Percentiles rank a stretch among this genome's conserved stretches.
These are phyloP conservation scores for Talaromyces sp. DNA, from an alignment of 2,329 filamentous ascomycete species.

Conservation along the genomic window DNA sequence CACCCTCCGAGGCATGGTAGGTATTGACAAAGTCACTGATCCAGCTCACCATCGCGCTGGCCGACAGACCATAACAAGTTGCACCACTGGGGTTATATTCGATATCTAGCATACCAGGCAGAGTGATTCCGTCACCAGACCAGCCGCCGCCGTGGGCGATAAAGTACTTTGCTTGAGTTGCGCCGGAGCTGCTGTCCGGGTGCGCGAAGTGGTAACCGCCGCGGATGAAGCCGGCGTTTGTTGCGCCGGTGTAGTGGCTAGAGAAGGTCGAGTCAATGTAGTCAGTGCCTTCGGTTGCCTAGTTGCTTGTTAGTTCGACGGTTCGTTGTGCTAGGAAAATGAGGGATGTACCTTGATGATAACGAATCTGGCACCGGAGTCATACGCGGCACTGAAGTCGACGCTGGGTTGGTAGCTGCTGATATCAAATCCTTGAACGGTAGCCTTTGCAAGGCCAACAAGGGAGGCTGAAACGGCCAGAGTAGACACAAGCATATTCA, in stretches of 20 bases:
- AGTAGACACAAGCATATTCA: slow-evolving; percentile 10
- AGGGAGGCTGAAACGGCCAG: slow-evolving; percentile 11
- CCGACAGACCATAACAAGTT: slow-evolving; percentile 48
- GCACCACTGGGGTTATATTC: slow-evolving; percentile 42
- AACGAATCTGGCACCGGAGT: slow-evolving; percentile 31
- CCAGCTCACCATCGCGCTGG: slow-evolving; percentile 50
- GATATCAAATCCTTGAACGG: slow-evolving; percentile 35
- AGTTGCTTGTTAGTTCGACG: not conserved
- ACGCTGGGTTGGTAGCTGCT: slow-evolving; percentile 30
- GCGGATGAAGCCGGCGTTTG: slow-evolving; percentile 52
- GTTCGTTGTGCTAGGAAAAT: no score
- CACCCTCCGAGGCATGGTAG: slow-evolving; percentile 47
- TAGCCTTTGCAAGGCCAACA: slow-evolving; percentile 20
- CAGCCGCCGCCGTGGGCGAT: slow-evolving; percentile 54
- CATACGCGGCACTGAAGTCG: slow-evolving; percentile 29
- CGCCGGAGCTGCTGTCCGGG: slow-evolving; percentile 44
- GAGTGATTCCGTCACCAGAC: slow-evolving; percentile 52
- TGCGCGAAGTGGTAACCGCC: slow-evolving; percentile 58
- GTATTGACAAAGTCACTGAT: slow-evolving; percentile 53
- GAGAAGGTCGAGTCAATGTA: slow-evolving; percentile 49
- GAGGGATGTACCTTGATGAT: slow-evolving; percentile 30
- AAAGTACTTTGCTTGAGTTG: slow-evolving; percentile 53
- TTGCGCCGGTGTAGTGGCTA: slow-evolving; percentile 50
- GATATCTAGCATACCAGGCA: slow-evolving; percentile 58
- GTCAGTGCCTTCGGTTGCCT: slow-evolving; percentile 54